These are phyloP conservation scores for Physcomitrium patens DNA, from an alignment of 225 moss, liverwort and hornwort genomes.

Conservation along the genomic window DNA sequence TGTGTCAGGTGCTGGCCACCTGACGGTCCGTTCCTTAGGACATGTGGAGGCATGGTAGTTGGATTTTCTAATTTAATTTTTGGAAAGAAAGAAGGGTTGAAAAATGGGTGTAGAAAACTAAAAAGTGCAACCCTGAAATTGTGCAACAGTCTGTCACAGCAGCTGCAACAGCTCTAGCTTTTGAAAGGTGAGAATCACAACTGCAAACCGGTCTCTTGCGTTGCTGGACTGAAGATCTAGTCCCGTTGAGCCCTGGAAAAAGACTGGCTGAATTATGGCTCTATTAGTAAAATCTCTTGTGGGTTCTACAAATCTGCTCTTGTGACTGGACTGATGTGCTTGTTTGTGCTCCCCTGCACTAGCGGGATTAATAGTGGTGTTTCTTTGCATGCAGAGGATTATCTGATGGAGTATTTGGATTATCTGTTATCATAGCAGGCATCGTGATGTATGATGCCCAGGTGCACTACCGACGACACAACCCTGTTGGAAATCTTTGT, in stretches of 20 bases:
- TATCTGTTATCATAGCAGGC: constrained; percentile 69
- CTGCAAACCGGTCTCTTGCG: constrained; percentile 8
- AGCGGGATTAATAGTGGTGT: constrained; percentile 19
- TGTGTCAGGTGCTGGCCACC: neutral
- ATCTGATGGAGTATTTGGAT: constrained; percentile 81
- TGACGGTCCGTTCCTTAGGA: neutral
- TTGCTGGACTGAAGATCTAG: neutral
- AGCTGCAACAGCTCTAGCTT: constrained; percentile 80
- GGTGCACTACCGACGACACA: constrained; percentile 46
- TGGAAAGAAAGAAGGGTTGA: constrained; percentile 3
- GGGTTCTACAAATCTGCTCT: neutral
- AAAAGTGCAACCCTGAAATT: constrained; percentile 19
- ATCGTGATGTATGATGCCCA: constrained; percentile 98
- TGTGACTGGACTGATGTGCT: neutral
- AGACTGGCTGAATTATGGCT: neutral
- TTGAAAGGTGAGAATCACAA: constrained; percentile 68
- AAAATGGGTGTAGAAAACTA: constrained; percentile 25
- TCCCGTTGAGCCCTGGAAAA: neutral
- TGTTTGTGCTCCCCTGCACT: neutral
- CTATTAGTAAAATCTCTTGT: neutral
- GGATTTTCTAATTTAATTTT: neutral
- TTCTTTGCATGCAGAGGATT: constrained; percentile 66
- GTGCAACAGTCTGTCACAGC: constrained; percentile 80
- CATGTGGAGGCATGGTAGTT: neutral
- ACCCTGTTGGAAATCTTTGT: neutral